A percentile compares a stretch with the other conserved stretches of the same genome.
These are phyloP conservation scores for Paraconiothyrium sp. DNA, from an alignment of 2,329 filamentous ascomycete species.

Conservation along the genomic window DNA sequence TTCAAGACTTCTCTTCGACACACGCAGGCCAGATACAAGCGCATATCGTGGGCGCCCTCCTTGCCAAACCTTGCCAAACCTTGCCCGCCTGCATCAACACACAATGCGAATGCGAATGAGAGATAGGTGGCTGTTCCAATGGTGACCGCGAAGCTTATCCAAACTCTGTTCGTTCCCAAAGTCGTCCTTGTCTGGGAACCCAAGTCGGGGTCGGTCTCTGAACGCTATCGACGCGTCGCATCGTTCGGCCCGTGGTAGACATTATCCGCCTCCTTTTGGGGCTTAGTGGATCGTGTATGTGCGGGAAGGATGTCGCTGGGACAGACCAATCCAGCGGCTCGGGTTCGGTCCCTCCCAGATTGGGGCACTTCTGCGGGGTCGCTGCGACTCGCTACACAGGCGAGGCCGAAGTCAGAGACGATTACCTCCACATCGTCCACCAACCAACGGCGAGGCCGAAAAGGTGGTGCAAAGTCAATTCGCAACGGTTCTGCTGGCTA, in stretches of 20 bases:
- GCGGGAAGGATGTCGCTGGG: conserved; percentile 22
- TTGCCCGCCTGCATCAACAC: background rate
- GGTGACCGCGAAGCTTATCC: background rate
- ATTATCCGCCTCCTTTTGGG: conserved; percentile 22
- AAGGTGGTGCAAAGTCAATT: conserved; percentile 19
- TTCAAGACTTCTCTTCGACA: background rate
- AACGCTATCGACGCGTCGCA: conserved; percentile 3
- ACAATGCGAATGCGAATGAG: background rate
- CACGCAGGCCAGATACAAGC: background rate
- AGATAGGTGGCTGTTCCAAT: conserved; percentile 1
- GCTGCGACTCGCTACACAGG: conserved; percentile 32
- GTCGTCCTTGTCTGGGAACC: conserved; percentile 1
- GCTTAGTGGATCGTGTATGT: conserved; percentile 16
- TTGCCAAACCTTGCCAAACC: background rate
- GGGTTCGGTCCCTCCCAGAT: conserved; percentile 12
- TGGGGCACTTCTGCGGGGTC: conserved; percentile 29
- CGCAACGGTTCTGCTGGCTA: conserved; percentile 20
- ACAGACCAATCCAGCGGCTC: conserved; percentile 18
- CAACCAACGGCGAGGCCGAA: conserved; percentile 33
- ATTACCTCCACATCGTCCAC: conserved; percentile 23
- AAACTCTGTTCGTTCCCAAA: conserved; percentile 3
- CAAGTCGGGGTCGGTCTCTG: background rate
- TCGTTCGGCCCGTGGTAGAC: conserved; percentile 11
- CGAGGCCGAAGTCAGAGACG: conserved; percentile 37
- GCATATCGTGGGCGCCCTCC: background rate